Base-by-base conservation (phyloP, 192 early-diverging fungal species). In the Coemansia sp. region DNA sequence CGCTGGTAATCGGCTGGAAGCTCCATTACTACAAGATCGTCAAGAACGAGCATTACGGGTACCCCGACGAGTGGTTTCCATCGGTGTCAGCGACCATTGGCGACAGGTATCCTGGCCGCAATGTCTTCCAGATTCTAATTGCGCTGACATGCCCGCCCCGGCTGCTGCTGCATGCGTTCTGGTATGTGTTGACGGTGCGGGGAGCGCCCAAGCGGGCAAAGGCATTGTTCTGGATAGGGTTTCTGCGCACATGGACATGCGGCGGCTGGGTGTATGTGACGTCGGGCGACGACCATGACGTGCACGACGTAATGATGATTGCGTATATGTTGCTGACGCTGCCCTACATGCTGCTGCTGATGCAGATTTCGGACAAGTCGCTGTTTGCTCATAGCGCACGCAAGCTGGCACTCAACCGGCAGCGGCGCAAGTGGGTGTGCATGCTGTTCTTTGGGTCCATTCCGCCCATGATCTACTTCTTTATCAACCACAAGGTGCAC, bases 191-290 rank as follows among this genome's bases (percentile, higher is more conserved):
- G 39, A 64, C 65, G 2, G 56, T 48, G 53, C 68, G 62, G 17
- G 66, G 57, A 11, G 55, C 63, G 6, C 64, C 77, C 6, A 51
- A 26, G 14, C 56, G 64, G 44, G 66, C 71, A 18, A 66, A 67
- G 57, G 71, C 60, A 11, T 40, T 81, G 42, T 75, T 81, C 58
- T 69, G 67, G 58, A 42, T 79, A 6, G 80, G 62, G 8, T 63
- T 82, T 36, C 48, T 88, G 58, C 85, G 90, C 52, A 88, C 88
- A n/a, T 68, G 85, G 15, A 80, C 87, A 7, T 89, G 87, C 42
- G 90, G 87, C 38, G 88, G 90, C 18, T 92, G 90, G 90, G 85
- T 88, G 3, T 92, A 90, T 56, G 81, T 92, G 55, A 92, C 87
- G 5, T 89, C 86, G 0, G 82, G 85, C 15, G 90, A 92, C 54